Evolutionary conservation across 352 stramenopile genomes (phyloP), one percentile per base, ranked within the genome.

Genomic region (Phytophthora ohioensis): DNA sequence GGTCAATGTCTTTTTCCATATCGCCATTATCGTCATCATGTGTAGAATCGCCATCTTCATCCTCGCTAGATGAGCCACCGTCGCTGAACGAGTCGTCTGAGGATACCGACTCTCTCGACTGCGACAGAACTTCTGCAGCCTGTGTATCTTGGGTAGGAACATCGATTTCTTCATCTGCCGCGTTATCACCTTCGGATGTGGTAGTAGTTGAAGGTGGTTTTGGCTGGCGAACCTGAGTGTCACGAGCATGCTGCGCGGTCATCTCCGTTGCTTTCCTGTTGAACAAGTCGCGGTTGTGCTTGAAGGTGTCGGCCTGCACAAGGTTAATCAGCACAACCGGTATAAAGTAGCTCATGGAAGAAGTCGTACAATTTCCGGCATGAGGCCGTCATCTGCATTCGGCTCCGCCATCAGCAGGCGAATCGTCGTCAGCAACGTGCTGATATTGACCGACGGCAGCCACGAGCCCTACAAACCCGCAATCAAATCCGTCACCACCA

Each of bases 371-470:
- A 94, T 95, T 13, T 97, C 92, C 1, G 92, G 86, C 88, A 97
- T 97, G 49, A 98, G 73, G 1, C 92, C 90, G 57, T 98, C 92
- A 61, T 97, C 91, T 7, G 91, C 89, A 66, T 98, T 98, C 8
- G 92, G 91, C 62, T 97, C 89, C 10, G 85, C 90, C 84, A 98
- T 95, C n/a, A 98, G 79, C 63, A 97, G 67, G 5, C 92, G 87
- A 68, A 98, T 96, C 1, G 91, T 97, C 8, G 92, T 97, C 30
- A 98, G 71, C 57, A 98, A 69, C 15, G 91, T 98, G 51, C 86
- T 91, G 52, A 98, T 93, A 68, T 97, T 98, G 31, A 98, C 92
- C 1, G 89, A 97, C n/a, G 92, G 91, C 30, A 93, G 78, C 92
- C 92, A 98, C 27, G 90, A 97, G 9, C 92, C 92, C 84, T 93